Base-by-base conservation (phyloP, 2,329 filamentous ascomycete genomes). In the Aspergillus transmontanensis region DNA sequence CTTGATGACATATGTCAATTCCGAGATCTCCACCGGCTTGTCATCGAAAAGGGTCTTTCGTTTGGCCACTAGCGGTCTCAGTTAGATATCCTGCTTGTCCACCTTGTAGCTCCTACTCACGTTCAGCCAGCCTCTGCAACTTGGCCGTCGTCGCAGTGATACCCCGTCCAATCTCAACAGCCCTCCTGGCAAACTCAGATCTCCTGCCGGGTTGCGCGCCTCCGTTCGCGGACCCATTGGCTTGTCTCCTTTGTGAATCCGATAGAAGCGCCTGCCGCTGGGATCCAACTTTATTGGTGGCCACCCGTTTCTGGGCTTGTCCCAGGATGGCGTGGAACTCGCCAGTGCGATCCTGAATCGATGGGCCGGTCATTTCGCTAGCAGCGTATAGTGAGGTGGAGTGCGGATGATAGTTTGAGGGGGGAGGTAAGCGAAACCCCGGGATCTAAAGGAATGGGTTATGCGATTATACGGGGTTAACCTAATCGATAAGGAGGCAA, bases 1-100 rank as follows among this genome's bases (percentile, higher is more conserved):
- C 82, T 98, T 98, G 84, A 98, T 97, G 75, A 98, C 91, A 74
- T 94, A 97, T 9, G 94, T 97, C 77, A 97, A 87, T 79, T 98
- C 93, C 78, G 95, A 95, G 78, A 98, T 97, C 80, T 99, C 95
- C 60, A 97, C 92, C 0, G 95, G 93, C 76, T 92, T 88, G 81
- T 99, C 95, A 78, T 99, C 95, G 77, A 99, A 99, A 50, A 99
- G 88, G 11, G 95, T 97, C 80, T 97, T 96, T 73, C 94, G 89
- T 79, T 93, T 94, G n/a, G 95, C 95, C 75, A 99, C 89, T 91
- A 58, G 26, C 58, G 57, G 28, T 14, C 28, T 21, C 9, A 19
- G 34, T 60, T 58, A 60, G 48, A 28, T 51, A 23, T n/a, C 10
- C 36, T 63, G 59, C 16, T 7, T 39, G 58, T 10, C 34, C 3